Base-by-base conservation (phyloP, 1,139 yeast genomes). In the Saccharomyces hybrid region DNA sequence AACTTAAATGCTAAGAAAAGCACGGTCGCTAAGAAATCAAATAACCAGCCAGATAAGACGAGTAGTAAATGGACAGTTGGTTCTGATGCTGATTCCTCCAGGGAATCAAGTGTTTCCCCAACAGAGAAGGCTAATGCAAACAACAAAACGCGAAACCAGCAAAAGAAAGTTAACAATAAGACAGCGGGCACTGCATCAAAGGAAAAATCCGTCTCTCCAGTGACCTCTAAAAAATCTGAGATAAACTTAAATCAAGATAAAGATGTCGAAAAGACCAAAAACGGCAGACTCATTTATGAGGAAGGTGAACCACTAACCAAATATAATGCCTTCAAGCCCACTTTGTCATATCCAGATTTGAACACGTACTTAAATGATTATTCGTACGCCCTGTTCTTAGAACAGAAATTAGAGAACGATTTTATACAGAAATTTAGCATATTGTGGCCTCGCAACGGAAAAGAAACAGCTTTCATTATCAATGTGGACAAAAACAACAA, bases 381-480 rank as follows among this genome's bases (percentile, higher is more conserved):
- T 73, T 77, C 85, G 57, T 79, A 78, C 66, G 83, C 83, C 55
- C 69, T 84, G 55, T 83, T 82, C 57, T 71, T 82, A 51, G 91
- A 85, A 65, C 88, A 84, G 60, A 72, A 75, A 49, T 66, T 74
- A 34, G 77, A 76, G 46, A 67, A 71, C 38, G 75, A 76, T 41
- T 73, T 81, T 46, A 75, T 82, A 49, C 71, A 76, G 2, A 75
- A 78, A 46, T 76, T 79, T 49, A 68, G 77, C 1, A 72, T 84
- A 51, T 81, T 79, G 56, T 81, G 85, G 85, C 80, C 75, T 55
- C 74, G 71, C 26, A 79, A 76, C 50, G 74, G 73, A 34, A 73
- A 75, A 51, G 79, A 77, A 55, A 76, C 68, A 57, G 74, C 64
- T 28, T 71, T 71, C 56, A 60, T 71, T n/a, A 63, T 63, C 2